Percentiles rank a stretch among this genome's conserved stretches.
Conservation (phyloP, 106 monocot genomes). For the Alisma plantagoaquatica region DNA sequence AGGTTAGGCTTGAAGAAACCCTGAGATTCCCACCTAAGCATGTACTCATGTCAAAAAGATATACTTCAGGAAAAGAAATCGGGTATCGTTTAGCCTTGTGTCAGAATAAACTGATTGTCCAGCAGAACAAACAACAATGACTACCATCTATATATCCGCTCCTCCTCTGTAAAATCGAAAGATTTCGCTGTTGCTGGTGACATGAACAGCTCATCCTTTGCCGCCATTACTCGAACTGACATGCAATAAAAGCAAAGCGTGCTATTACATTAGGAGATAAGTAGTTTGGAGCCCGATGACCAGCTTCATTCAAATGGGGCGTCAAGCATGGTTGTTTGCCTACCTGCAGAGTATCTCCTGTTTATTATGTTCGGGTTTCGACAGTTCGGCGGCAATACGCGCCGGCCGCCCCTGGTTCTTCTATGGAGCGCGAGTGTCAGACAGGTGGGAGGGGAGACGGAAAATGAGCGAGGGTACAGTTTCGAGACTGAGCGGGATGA, state of each 20-base stretch:
- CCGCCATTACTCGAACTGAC: conserved; percentile 33
- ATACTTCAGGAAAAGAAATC: too few species aligned
- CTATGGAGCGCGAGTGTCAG: too few species aligned
- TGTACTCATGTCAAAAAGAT: not conserved
- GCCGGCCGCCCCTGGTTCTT: too few species aligned
- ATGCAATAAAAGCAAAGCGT: not conserved
- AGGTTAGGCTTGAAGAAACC: conserved; percentile 87
- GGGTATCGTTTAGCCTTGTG: too few species aligned
- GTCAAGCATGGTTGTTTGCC: too few species aligned
- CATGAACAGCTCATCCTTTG: conserved; percentile 42
- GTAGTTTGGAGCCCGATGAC: too few species aligned
- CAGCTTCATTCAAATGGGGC: too few species aligned
- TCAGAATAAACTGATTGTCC: too few species aligned
- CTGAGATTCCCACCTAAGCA: conserved; percentile 91
- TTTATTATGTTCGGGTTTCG: not conserved
- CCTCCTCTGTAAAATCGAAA: conserved; percentile 85
- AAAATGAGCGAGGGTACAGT: not conserved
- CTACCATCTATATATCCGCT: conserved; percentile 94
- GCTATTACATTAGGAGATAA: conserved; percentile 1
- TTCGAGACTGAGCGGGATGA: not conserved
- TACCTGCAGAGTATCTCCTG: conserved; percentile 7
- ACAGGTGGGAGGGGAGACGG: not conserved
- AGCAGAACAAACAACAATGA: too few species aligned
- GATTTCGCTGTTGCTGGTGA: conserved; percentile 73
- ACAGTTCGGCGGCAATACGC: too few species aligned